phyloP scores from a whole-genome alignment of 1,284 basidiomycete species.

The Agaricales sp. region DNA sequence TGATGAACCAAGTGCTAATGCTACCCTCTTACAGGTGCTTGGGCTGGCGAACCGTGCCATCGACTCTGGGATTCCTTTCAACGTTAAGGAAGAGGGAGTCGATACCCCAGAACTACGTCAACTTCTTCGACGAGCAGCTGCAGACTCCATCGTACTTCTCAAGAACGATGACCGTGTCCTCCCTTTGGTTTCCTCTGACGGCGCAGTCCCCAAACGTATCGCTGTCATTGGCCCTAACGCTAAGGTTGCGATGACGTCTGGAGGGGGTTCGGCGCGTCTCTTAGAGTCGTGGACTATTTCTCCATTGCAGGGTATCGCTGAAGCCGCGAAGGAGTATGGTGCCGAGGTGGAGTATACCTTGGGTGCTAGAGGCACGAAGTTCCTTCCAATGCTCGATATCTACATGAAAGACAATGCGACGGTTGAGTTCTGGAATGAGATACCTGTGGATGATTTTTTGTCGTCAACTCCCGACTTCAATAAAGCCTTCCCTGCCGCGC shows the following conservation, averaged over 20 bases:
- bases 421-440: conserved; percentile 31
- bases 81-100: conserved; percentile 27
- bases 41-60: conserved; percentile 26
- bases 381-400: conserved; percentile 25
- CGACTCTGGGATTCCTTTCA: conserved; percentile 31
- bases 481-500: conserved; percentile 12
- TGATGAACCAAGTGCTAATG: conserved; percentile 14
- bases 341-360: conserved; percentile 25
- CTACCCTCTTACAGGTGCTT: conserved; percentile 21
- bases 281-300: conserved; percentile 35
- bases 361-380: conserved; percentile 27
- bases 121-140: conserved; percentile 32
- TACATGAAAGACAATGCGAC: conserved; percentile 23
- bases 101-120: conserved; percentile 32
- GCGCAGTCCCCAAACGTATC: conserved; percentile 25
- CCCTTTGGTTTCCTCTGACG: conserved; percentile 21
- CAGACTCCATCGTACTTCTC: conserved; percentile 34
- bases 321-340: conserved; percentile 27
- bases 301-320: conserved; percentile 37
- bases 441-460: conserved; percentile 23
- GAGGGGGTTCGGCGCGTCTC: conserved; percentile 43
- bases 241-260: conserved; percentile 37
- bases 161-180: conserved; percentile 36
- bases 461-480: conserved; percentile 17
- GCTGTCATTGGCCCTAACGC: conserved; percentile 53